Base-by-base conservation (phyloP, 768 basidiomycete species). In the Coprinopsis cinerea region DNA sequence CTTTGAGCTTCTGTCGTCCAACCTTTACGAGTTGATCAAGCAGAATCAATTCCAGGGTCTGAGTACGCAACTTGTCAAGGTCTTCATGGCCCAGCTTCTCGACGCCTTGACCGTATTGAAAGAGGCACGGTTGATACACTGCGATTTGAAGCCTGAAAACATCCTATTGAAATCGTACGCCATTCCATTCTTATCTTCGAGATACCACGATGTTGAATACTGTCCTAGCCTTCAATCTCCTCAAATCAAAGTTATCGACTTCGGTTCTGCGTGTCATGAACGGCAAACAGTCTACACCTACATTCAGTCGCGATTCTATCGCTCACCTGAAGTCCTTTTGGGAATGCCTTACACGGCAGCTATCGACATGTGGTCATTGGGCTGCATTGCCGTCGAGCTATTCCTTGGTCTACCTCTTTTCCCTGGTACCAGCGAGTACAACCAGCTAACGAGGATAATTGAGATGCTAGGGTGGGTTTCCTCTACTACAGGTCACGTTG, bases 221-320 rank as follows among this genome's bases (percentile, higher is more conserved):
- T n/a, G n/a, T n/a, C n/a, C n/a, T 50, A 96, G 93, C 17, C 77
- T 99, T 28, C 93, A 95, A 75, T 92, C 94, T 9, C 95, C 95
- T 2, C 87, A 92, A 67, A 97, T 98, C 74, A 98, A 98, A 70
- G 89, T 99, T 46, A 98, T 99, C 63, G 95, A 98, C 71, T 98
- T 98, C 70, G 96, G 96, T 35, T 97, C 94, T 3, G 93, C 96
- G 15, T 99, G 96, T 64, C 94, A 97, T 64, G 96, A 98, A 69
- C 85, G 91, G 59, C 94, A 97, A 68, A 99, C 95, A n/a, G 93
- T 98, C 36, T 99, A 99, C 66, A 99, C 96, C 2, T 99, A 99
- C 70, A 98, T 99, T 64, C 96, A 99, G 63, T 97, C 94, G 7
- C 81, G 96, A 44, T 99, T 99, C 72, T 99, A 99, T 65, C 88